A percentile compares a stretch with the other conserved stretches of the same genome.
phyloP scores from a whole-genome alignment of 352 stramenopile species.

The Globisporangium cederbergense region DNA sequence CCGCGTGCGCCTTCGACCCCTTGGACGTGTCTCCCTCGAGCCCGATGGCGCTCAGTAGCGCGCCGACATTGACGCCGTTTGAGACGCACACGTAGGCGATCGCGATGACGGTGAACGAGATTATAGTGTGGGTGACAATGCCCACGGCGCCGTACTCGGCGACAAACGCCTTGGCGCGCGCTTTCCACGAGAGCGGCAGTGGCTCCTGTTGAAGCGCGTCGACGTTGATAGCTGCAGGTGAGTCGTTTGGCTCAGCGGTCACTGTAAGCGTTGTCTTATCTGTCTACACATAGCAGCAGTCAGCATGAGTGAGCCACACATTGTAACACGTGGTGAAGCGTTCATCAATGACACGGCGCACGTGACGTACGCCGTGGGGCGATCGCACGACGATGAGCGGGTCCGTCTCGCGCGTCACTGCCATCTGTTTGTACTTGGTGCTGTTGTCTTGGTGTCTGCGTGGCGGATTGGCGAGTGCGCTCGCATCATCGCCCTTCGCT shows the following conservation, averaged over 20 bases:
- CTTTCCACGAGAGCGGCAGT: constrained; percentile 41
- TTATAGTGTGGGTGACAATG: constrained; percentile 61
- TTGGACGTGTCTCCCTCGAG: constrained; percentile 30
- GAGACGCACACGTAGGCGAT: constrained; percentile 68
- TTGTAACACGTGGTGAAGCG: neutral
- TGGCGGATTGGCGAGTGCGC: constrained; percentile 1
- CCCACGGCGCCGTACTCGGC: constrained; percentile 79
- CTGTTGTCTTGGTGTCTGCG: neutral
- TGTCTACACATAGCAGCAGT: neutral
- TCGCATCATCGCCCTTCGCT: neutral
- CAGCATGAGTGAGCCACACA: neutral
- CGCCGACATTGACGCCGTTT: constrained; percentile 59
- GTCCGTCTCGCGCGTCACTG: constrained; percentile 7
- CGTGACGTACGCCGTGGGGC: neutral
- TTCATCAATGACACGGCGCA: neutral
- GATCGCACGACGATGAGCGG: constrained; percentile 1
- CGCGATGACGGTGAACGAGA: constrained; percentile 69
- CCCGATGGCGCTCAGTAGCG: constrained; percentile 43
- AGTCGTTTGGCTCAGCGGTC: neutral
- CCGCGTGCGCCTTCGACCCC: constrained; percentile 47
- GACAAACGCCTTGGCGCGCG: constrained; percentile 70
- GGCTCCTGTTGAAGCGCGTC: neutral
- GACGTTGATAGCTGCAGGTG: neutral
- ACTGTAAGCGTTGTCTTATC: neutral
- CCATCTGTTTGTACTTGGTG: no score